Evolutionary conservation across 164 flowering plant species (phyloP), one percentile per base, ranked within the genome.

Genomic region (Chimonanthus salicifolius): DNA sequence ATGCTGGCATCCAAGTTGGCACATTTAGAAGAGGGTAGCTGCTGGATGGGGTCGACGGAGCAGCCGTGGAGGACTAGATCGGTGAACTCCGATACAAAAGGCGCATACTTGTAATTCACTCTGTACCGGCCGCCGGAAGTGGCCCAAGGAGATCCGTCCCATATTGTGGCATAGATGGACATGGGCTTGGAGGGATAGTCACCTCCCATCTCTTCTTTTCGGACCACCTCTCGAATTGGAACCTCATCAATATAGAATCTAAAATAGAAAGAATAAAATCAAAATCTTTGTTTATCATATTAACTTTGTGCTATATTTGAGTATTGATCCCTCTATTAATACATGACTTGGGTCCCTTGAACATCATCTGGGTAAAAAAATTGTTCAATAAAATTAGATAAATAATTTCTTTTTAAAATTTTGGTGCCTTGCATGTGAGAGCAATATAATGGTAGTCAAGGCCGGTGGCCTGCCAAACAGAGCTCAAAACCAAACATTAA

Each of bases 121-220:
- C 87, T 90, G 78, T 84, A 83, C 50, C 83, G 86, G 69, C 99
- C 99, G 0, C 99, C 99, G 4, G 80, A 65, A 0, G 99, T 92
- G 11, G 99, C 99, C 99, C 99, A 94, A 18, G 75, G 74, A 2
- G 98, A 93, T 1, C 94, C 99, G 20, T 94, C 98, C 99, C 99
- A 94, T 15, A 94, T 94, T 46, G 99, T 94, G 47, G 99, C 93
- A 75, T 94, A 94, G 2, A 94, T 62, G 0, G 91, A 71, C 99
- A 94, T 94, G 0, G 99, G 98, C 82, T 93, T 95, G 4, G 94
- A 80, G 11, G 99, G 99, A 83, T 79, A 95, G 76, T 95, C 99
- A 0, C 81, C 85, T 0, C 94, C 90, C 97, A 95, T 95, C 47
- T 69, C 97, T 0, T 81, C 86, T 43, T 65, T 84, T 5, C 88